Evolutionary conservation across 1,284 basidiomycete genomes (phyloP).

Genomic region (Cerrena zonata): DNA sequence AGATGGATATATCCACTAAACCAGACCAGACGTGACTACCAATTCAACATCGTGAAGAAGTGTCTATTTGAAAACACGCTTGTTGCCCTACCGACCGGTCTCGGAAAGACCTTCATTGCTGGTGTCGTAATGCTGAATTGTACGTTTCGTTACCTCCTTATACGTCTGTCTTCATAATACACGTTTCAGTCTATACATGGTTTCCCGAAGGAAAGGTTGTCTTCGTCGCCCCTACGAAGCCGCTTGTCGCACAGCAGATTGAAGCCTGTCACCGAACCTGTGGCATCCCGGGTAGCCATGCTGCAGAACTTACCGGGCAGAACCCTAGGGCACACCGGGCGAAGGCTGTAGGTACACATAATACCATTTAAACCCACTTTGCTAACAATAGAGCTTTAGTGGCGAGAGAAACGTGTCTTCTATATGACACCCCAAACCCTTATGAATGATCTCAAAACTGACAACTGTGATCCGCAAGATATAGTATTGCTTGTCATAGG

Average conservation of each 20-base stretch:
- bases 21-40: conserved; percentile 84
- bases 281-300: conserved; percentile 86
- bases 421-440: conserved; percentile 98
- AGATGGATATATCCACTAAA: conserved; percentile 95
- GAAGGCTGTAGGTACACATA: conserved; percentile 50
- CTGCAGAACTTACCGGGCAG: conserved; percentile 83
- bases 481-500: conserved; percentile 81
- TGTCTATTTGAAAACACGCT: conserved; percentile 92
- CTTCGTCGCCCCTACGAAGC: conserved; percentile 94
- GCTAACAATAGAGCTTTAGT: conserved; percentile 40
- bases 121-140: conserved; percentile 95
- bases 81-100: conserved; percentile 90
- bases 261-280: conserved; percentile 90
- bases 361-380: background rate
- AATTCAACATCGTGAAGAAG: conserved; percentile 86
- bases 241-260: conserved; percentile 91
- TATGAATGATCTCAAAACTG: conserved; percentile 77
- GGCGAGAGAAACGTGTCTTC: conserved; percentile 84
- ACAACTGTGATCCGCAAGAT: conserved; percentile 72
- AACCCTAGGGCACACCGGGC: conserved; percentile 46
- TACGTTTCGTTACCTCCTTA: conserved; percentile 33
- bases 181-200: conserved; percentile 75
- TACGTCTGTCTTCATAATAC: too few relatives aligned
- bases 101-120: conserved; percentile 98
- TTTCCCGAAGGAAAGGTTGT: conserved; percentile 90